Percentiles rank a stretch among this genome's conserved stretches.
These are phyloP conservation scores for Knufia petricola DNA, from an alignment of 2,329 filamentous ascomycete genomes.

Conservation along the genomic window DNA sequence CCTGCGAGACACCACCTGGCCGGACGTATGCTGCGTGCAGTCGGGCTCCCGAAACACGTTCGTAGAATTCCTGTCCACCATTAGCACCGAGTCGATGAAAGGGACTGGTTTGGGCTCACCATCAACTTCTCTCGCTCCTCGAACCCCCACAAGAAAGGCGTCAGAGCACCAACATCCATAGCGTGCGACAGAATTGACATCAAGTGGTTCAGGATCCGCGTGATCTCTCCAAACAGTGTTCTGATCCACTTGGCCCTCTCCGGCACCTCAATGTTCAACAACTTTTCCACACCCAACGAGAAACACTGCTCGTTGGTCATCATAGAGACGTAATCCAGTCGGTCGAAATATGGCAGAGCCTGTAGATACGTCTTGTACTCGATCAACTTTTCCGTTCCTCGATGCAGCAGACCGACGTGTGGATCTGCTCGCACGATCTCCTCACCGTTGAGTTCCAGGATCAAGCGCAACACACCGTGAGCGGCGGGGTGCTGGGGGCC, in stretches of 20 bases:
- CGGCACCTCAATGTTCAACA: constrained; percentile 92
- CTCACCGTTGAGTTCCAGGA: constrained; percentile 95
- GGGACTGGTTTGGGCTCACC: constrained; percentile 49
- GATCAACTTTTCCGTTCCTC: constrained; percentile 98
- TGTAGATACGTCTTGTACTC: constrained; percentile 99
- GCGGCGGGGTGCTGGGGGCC: constrained; percentile 97
- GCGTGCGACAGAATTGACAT: constrained; percentile 97
- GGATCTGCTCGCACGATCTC: constrained; percentile 94
- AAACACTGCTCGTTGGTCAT: constrained; percentile 99
- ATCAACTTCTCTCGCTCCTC: constrained; percentile 99
- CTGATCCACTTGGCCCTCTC: constrained; percentile 94
- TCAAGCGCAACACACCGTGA: constrained; percentile 93
- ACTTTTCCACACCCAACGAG: constrained; percentile 90
- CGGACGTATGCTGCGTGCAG: constrained; percentile 95
- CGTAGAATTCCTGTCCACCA: constrained; percentile 80
- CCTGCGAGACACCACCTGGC: constrained; percentile 91
- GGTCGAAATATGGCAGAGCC: constrained; percentile 96
- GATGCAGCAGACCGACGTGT: constrained; percentile 90
- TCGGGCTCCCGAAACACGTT: constrained; percentile 95
- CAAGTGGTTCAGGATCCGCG: constrained; percentile 86
- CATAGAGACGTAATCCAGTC: constrained; percentile 98
- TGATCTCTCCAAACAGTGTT: constrained; percentile 91
- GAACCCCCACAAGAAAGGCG: constrained; percentile 98
- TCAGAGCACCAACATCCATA: constrained; percentile 97
- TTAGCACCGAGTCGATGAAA: constrained; percentile 2